These are phyloP conservation scores for Cutaneotrichosporon dermatis DNA, from an alignment of 1,284 basidiomycete genomes.

Conservation along the genomic window DNA sequence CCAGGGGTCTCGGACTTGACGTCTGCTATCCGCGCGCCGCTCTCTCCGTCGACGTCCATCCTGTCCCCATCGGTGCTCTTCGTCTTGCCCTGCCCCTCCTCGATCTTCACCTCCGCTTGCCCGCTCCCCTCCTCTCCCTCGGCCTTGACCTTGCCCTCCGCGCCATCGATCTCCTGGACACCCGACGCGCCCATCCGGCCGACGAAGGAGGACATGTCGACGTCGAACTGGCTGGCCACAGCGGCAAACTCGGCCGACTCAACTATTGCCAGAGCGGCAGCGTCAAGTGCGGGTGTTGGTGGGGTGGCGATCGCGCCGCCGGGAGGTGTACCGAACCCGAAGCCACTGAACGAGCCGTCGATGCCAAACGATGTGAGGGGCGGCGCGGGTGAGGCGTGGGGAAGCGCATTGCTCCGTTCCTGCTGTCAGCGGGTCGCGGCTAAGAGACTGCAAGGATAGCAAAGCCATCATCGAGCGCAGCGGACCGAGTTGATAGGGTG, in stretches of 20 bases:
- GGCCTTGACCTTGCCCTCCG: too few relatives aligned
- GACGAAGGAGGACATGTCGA: neutral
- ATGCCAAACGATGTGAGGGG: slow-evolving; percentile 3
- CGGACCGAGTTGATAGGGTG: too few relatives aligned
- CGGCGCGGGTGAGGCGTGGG: slow-evolving; percentile 2
- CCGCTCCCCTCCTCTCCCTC: too few relatives aligned
- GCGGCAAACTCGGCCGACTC: neutral
- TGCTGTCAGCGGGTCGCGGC: neutral
- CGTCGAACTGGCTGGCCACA: neutral
- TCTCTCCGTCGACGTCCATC: neutral
- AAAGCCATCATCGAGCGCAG: too few relatives aligned
- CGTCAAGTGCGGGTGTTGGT: neutral
- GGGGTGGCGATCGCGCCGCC: neutral
- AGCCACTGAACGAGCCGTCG: neutral
- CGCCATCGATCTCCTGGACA: too few relatives aligned
- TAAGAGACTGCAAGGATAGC: too few relatives aligned
- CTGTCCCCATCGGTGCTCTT: neutral
- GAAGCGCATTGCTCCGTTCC: neutral
- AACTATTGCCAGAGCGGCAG: neutral
- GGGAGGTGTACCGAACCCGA: neutral
- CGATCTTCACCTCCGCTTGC: neutral
- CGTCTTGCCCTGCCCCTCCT: neutral
- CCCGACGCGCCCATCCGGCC: too few relatives aligned
- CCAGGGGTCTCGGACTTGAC: too few relatives aligned
- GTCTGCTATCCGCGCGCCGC: too few relatives aligned